These are phyloP conservation scores for Exidia glandulosa DNA, from an alignment of 768 basidiomycete species.

Conservation along the genomic window DNA sequence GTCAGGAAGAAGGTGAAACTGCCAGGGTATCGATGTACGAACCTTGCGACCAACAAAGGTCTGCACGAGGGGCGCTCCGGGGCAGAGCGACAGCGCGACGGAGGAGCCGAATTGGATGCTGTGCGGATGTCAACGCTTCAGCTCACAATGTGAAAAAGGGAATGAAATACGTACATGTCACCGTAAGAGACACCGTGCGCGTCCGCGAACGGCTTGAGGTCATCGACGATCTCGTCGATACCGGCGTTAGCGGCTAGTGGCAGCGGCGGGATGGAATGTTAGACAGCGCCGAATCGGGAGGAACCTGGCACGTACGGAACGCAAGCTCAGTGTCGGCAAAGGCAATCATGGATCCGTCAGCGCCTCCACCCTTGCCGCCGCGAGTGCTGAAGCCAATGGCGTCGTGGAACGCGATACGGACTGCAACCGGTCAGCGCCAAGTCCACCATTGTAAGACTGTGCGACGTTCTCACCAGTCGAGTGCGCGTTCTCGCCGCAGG, in stretches of 20 bases:
- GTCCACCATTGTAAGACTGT: not conserved
- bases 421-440: not conserved
- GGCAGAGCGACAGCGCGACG: constrained; percentile 13
- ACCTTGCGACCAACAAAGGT: constrained; percentile 12
- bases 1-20: not conserved
- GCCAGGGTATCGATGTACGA: not conserved
- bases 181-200: constrained; percentile 12
- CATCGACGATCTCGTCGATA: constrained; percentile 15
- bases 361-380: constrained; percentile 12
- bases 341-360: constrained; percentile 16
- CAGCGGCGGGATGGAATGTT: constrained; percentile 5
- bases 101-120: constrained; percentile 17
- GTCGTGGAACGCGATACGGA: constrained; percentile 6
- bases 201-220: constrained; percentile 11
- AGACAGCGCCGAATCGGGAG: not conserved
- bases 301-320: constrained; percentile 8
- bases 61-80: constrained; percentile 14
- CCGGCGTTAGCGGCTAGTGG: constrained; percentile 12
- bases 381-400: constrained; percentile 2
- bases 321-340: constrained; percentile 14
- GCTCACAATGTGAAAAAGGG: not conserved
- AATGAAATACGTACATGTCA: constrained; percentile 19
- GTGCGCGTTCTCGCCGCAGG: not conserved
- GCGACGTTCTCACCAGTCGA: not conserved
- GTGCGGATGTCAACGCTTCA: not conserved